These are phyloP conservation scores for Globisporangium carolinianum DNA, from an alignment of 352 stramenopile genomes.

Conservation along the genomic window DNA sequence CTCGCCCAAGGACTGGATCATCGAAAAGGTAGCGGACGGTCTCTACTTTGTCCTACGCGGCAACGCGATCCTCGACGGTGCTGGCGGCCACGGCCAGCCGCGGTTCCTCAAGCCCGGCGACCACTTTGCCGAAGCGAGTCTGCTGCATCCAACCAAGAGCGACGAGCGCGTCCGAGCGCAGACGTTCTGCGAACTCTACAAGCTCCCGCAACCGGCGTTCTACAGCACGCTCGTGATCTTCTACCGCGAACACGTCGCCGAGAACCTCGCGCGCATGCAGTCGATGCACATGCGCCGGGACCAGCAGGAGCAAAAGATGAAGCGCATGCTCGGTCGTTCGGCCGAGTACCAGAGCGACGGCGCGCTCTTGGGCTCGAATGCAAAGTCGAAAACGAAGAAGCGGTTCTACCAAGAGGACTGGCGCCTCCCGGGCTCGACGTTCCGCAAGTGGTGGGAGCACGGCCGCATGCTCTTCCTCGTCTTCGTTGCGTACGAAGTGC, in stretches of 20 bases:
- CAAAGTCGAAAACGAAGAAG: background rate
- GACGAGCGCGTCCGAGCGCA: constrained; percentile 52
- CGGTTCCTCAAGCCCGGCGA: constrained; percentile 36
- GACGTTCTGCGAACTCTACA: constrained; percentile 73
- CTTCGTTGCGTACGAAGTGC: constrained; percentile 62
- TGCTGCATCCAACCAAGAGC: constrained; percentile 31
- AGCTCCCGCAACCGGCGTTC: constrained; percentile 49
- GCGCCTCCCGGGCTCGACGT: constrained; percentile 42
- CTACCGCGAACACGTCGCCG: constrained; percentile 25
- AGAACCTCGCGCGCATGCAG: constrained; percentile 43
- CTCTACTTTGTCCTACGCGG: constrained; percentile 66
- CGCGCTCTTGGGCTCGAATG: background rate
- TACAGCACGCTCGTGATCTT: constrained; percentile 45
- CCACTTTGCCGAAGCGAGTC: constrained; percentile 46
- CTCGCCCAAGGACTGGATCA: constrained; percentile 69
- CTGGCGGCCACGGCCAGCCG: constrained; percentile 15
- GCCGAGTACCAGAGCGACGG: constrained; percentile 12
- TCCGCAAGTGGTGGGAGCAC: constrained; percentile 58
- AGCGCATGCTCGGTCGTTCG: constrained; percentile 52
- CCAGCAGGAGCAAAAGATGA: constrained; percentile 78
- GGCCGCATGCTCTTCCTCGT: constrained; percentile 32
- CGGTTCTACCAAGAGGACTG: constrained; percentile 25
- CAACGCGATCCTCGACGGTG: constrained; percentile 33
- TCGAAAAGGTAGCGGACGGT: constrained; percentile 50
- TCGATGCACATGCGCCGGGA: constrained; percentile 44